Base-by-base conservation (phyloP, 352 stramenopile species). In the Phytophthora syringae region DNA sequence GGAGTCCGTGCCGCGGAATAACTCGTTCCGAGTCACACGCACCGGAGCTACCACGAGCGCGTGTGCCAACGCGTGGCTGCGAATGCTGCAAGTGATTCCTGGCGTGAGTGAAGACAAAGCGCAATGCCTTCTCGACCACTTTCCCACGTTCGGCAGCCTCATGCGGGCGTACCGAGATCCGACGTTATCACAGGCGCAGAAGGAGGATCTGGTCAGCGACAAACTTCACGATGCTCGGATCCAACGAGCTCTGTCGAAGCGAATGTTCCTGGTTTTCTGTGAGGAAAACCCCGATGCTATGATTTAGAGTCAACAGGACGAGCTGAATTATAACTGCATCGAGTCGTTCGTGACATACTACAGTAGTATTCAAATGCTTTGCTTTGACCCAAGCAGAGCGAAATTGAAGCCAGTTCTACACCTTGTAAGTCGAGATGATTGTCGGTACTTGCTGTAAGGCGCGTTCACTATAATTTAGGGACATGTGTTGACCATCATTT, bases 61-160 rank as follows among this genome's bases (percentile, higher is more conserved):
- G 1, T 81, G 74, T 50, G 74, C 78, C 5, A 93, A 90, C 32
- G 62, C 80, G 22, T 93, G 84, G 84, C 64, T 93, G 12, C 84
- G 82, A n/a, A 93, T 93, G 84, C 74, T 93, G 16, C 84, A 89
- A 60, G 82, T 88, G 20, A 82, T 93, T n/a, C 84, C 84, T 5
- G 75, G 80, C 12, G 80, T 91, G 28, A 93, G 84, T 49, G 84
- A 91, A 54, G 80, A 84, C 64, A 84, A 85, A 15, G 84, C 84
- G 20, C 84, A 93, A 62, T 77, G 70, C 42, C 67, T 93, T 21
- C 18, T 90, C 11, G 63, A 90, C 48, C 68, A 85, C 42, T 93
- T 85, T 27, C 84, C 84, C 20, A 93, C 80, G 0, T 77, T 89
- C 32, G 52, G 59, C 42, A 86, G 74, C 27, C 72, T 93, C 12